phyloP scores from a whole-genome alignment of 345 rosid species.

The Linum tenue region DNA sequence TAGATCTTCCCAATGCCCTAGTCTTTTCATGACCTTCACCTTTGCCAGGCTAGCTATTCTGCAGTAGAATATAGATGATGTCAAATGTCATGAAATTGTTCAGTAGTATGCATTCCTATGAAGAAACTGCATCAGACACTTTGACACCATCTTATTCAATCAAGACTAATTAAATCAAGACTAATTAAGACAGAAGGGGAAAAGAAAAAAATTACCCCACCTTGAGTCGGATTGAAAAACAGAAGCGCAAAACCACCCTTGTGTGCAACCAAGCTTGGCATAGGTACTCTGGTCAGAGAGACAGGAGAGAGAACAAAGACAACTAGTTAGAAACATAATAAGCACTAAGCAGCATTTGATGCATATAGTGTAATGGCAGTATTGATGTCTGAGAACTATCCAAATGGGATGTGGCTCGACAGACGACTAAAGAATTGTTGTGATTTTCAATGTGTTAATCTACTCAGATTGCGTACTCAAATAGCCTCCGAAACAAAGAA shows the following conservation, averaged over 20 bases:
- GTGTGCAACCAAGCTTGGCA: constrained; percentile 56
- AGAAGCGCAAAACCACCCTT: constrained; percentile 56
- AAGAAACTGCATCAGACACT: too few species aligned
- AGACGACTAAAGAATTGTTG: not conserved
- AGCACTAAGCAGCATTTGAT: not conserved
- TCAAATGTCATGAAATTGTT: not conserved
- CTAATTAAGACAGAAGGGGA: too few species aligned
- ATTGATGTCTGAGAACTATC: not conserved
- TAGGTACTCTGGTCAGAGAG: constrained; percentile 40
- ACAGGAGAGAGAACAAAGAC: not conserved
- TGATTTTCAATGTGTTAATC: too few species aligned
- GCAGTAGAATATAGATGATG: constrained; percentile 13
- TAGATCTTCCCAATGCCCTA: constrained; percentile 59
- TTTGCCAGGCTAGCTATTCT: constrained; percentile 53
- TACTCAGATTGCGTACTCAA: too few species aligned
- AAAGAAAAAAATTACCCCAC: constrained; percentile 23
- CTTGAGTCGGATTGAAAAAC: constrained; percentile 43
- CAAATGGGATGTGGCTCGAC: not conserved
- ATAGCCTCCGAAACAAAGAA: too few species aligned
- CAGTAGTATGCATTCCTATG: not conserved
- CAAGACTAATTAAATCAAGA: too few species aligned
- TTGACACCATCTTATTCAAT: too few species aligned
- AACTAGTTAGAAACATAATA: not conserved
- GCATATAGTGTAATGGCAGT: not conserved
- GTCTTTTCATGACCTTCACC: constrained; percentile 43